Conservation (phyloP, 805 yeast genomes). For the Myxozyma neotropica region DNA sequence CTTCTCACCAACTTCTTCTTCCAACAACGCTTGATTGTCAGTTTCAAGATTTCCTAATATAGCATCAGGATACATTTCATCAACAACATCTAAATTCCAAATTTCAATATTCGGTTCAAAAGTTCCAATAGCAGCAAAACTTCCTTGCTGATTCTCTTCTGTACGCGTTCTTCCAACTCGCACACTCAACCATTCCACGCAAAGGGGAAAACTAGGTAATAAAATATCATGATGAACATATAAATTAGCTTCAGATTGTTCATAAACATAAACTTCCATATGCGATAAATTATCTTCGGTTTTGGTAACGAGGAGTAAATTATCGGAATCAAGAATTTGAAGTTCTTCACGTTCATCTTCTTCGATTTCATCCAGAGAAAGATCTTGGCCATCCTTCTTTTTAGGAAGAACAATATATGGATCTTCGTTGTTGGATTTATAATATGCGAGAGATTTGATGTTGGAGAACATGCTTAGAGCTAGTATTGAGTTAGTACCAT, state of each 20-base stretch:
- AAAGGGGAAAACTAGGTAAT: conserved; percentile 95
- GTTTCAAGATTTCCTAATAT: conserved; percentile 61
- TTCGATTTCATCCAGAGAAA: conserved; percentile 31
- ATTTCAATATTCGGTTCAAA: conserved; percentile 97
- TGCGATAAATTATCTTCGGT: conserved; percentile 95
- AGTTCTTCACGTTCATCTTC: conserved; percentile 80
- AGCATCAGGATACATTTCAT: conserved; percentile 91
- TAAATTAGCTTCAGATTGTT: conserved; percentile 79
- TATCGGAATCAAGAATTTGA: conserved; percentile 88
- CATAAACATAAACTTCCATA: conserved; percentile 91
- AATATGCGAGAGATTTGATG: conserved; percentile 46
- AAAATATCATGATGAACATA: conserved; percentile 96
- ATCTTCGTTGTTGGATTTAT: conserved; percentile 52
- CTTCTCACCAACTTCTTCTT: conserved; percentile 38
- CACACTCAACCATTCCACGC: conserved; percentile 92
- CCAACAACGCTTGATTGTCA: conserved; percentile 54
- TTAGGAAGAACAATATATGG: conserved; percentile 63
- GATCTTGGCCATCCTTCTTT: conserved; percentile 54
- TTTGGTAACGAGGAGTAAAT: conserved; percentile 83
- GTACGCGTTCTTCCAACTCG: conserved; percentile 50
- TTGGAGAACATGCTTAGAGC: conserved; percentile 52
- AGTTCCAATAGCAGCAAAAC: conserved; percentile 95
- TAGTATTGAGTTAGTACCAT: conserved; percentile 46
- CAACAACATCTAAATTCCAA: conserved; percentile 92
- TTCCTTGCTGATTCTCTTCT: conserved; percentile 63